These are phyloP conservation scores for Penicillium sp. DNA, from an alignment of 2,329 filamentous ascomycete species.

Conservation along the genomic window DNA sequence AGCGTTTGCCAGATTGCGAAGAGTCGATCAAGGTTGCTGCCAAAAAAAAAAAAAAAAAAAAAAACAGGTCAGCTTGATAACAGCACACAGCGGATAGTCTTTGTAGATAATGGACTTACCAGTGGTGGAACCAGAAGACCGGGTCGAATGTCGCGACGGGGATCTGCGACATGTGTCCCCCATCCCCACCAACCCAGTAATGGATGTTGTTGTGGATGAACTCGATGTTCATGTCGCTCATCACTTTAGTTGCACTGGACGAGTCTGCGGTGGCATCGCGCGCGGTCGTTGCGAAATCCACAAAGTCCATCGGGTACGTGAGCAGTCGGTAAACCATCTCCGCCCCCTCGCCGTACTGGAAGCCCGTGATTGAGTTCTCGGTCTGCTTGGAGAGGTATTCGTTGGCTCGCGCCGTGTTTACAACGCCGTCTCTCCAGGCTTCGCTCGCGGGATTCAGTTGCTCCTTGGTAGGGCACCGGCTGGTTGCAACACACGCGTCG, in stretches of 20 bases:
- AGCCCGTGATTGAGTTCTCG: neutral
- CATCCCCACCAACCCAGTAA: neutral
- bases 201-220: neutral
- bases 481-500: neutral
- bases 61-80: too few relatives aligned
- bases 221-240: neutral
- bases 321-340: neutral
- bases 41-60: neutral
- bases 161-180: neutral
- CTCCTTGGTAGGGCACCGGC: neutral
- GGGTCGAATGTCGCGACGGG: neutral
- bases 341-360: neutral
- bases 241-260: neutral
- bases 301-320: neutral
- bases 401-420: neutral
- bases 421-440: neutral
- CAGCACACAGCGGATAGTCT: too few relatives aligned
- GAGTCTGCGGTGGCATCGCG: neutral
- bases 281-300: neutral
- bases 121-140: neutral
- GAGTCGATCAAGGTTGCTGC: neutral
- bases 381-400: neutral
- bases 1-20: neutral
- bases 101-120: neutral
- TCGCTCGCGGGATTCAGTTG: neutral